A percentile compares a stretch with the other conserved stretches of the same genome.
Evolutionary conservation across 495 filamentous ascomycete genomes (phyloP).

Genomic region (Friedmanniomyces simplex): DNA sequence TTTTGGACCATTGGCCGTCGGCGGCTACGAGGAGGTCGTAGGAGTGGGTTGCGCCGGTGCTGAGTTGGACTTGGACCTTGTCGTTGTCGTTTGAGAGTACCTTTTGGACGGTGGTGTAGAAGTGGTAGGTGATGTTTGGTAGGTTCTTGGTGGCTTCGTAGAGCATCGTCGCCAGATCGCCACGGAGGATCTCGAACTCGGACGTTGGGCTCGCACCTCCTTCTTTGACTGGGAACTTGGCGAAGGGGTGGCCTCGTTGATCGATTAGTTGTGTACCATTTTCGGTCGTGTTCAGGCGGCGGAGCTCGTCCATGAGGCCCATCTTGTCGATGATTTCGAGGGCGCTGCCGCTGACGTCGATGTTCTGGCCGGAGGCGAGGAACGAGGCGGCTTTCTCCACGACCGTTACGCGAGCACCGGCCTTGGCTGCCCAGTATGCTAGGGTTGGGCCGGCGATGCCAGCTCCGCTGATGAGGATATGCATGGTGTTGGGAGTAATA

Average conservation of each 20-base stretch:
- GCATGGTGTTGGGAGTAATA: too few relatives aligned
- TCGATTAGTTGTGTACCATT: conserved; percentile 15
- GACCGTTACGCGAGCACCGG: conserved; percentile 40
- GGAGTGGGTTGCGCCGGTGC: conserved; percentile 20
- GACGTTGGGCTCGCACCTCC: conserved; percentile 38
- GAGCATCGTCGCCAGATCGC: conserved; percentile 38
- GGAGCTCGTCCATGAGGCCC: conserved; percentile 36
- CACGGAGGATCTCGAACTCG: conserved; percentile 49
- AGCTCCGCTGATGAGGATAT: conserved; percentile 22
- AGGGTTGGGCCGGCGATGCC: conserved; percentile 32
- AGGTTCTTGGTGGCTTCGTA: conserved; percentile 34
- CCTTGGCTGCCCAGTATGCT: conserved; percentile 43
- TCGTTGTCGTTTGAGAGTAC: conserved; percentile 23
- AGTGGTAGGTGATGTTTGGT: conserved; percentile 23
- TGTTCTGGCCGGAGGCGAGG: conserved; percentile 39
- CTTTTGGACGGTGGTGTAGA: conserved; percentile 41
- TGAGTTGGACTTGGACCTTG: conserved; percentile 29
- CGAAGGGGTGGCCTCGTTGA: conserved; percentile 38
- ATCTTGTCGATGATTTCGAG: conserved; percentile 42
- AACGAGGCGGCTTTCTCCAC: conserved; percentile 41
- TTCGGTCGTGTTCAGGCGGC: conserved; percentile 28
- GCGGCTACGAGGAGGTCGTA: conserved; percentile 42
- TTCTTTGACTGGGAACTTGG: conserved; percentile 31
- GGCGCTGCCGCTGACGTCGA: conserved; percentile 41
- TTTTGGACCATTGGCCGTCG: conserved; percentile 27